Percentiles rank a stretch among this genome's conserved stretches.
phyloP scores from a whole-genome alignment of 2,329 filamentous ascomycete species.

The Fusarium nodosum region DNA sequence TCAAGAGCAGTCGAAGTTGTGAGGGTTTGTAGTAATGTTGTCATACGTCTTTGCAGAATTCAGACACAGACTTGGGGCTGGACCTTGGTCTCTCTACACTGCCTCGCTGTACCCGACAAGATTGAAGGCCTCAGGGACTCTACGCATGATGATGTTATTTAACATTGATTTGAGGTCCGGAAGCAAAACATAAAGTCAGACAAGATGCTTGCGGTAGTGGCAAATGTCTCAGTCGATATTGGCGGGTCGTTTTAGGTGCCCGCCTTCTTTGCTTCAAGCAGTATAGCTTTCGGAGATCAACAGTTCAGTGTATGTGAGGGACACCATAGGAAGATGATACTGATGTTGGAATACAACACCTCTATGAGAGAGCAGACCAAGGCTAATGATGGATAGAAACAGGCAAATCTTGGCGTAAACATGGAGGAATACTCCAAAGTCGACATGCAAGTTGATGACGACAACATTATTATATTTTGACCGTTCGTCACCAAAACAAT shows the following conservation, averaged over 20 bases:
- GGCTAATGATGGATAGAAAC: neutral
- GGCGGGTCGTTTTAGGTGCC: neutral
- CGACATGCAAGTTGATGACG: neutral
- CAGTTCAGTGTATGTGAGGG: neutral
- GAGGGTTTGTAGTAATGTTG: neutral
- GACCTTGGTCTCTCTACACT: neutral
- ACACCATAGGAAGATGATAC: neutral
- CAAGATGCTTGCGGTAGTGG: constrained; percentile 4
- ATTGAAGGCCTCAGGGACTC: neutral
- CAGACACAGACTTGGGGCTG: neutral
- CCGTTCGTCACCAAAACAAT: neutral
- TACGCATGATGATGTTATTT: neutral
- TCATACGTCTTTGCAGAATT: neutral
- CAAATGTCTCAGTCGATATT: neutral
- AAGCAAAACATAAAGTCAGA: neutral
- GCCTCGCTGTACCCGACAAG: neutral
- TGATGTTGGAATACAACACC: neutral
- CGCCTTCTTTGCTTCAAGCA: neutral
- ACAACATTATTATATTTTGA: neutral
- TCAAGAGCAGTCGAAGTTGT: neutral
- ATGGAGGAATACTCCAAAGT: neutral
- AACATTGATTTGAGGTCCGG: neutral
- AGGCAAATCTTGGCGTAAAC: neutral
- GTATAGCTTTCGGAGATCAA: neutral
- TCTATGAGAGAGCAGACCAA: neutral